Evolutionary conservation across 768 basidiomycete species (phyloP).

Genomic region (Pleurotus ostreatus): DNA sequence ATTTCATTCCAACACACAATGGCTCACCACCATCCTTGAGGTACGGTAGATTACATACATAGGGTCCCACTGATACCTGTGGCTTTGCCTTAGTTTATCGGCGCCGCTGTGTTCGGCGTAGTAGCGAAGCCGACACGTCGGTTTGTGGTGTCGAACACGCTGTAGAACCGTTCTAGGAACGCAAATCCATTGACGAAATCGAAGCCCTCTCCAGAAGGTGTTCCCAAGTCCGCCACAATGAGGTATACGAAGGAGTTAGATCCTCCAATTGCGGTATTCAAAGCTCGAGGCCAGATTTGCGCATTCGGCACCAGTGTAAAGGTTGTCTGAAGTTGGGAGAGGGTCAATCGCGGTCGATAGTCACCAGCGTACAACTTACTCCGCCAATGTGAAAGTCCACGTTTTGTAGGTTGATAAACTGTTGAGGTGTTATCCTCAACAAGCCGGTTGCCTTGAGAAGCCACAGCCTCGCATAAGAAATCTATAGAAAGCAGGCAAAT

Average conservation of each 20-base stretch:
- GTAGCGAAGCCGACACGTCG: slow-evolving; percentile 32
- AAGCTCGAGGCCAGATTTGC: slow-evolving; percentile 64
- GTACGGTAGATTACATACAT: too few relatives aligned
- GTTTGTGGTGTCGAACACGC: slow-evolving; percentile 43
- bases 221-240: slow-evolving; percentile 51
- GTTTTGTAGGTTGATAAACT: slow-evolving; percentile 46
- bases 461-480: too few relatives aligned
- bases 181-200: slow-evolving; percentile 64
- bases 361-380: slow-evolving; percentile 18
- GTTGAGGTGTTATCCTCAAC: slow-evolving; percentile 44
- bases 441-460: slow-evolving; percentile 45
- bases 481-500: neutral
- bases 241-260: slow-evolving; percentile 46
- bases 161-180: slow-evolving; percentile 62
- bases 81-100: slow-evolving; percentile 24
- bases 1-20: too few relatives aligned
- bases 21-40: too few relatives aligned
- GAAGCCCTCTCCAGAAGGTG: slow-evolving; percentile 47
- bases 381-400: slow-evolving; percentile 50
- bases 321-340: slow-evolving; percentile 28
- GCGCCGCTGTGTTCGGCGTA: slow-evolving; percentile 30
- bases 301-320: slow-evolving; percentile 60
- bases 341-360: neutral
- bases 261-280: slow-evolving; percentile 59
- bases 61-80: too few relatives aligned